Percentiles rank a stretch among this genome's conserved stretches.
Evolutionary conservation across 768 basidiomycete genomes (phyloP).

Genomic region (Rhizopogon salebrosus): DNA sequence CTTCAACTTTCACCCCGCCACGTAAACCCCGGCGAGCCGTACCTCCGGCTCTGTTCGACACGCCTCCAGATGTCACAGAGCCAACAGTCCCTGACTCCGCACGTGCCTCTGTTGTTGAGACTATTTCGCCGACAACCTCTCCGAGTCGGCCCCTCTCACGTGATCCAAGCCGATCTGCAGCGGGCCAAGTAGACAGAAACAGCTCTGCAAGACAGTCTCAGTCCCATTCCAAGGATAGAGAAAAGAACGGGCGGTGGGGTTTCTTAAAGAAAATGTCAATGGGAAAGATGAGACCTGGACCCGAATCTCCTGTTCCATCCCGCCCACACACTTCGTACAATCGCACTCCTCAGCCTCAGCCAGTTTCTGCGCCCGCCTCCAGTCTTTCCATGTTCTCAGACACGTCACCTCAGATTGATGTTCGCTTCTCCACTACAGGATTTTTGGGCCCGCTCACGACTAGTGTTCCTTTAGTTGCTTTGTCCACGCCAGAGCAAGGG

Average conservation of each 20-base stretch:
- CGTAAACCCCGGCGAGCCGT: constrained; percentile 34
- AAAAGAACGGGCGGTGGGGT: constrained; percentile 82
- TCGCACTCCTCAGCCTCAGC: constrained; percentile 13
- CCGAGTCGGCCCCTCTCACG: constrained; percentile 20
- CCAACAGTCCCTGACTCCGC: constrained; percentile 6
- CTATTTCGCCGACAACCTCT: constrained; percentile 21
- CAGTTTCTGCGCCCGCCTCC: constrained; percentile 14
- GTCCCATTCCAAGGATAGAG: constrained; percentile 33
- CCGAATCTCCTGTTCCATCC: constrained; percentile 42
- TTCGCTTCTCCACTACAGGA: constrained; percentile 70
- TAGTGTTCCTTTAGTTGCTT: constrained; percentile 26
- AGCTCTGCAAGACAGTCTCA: constrained; percentile 13
- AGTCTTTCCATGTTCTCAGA: constrained; percentile 27
- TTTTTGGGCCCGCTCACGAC: constrained; percentile 45
- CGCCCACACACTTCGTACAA: constrained; percentile 32
- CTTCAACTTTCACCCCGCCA: constrained; percentile 33
- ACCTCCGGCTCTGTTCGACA: constrained; percentile 47
- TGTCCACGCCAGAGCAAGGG: constrained; percentile 16
- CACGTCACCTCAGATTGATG: constrained; percentile 57
- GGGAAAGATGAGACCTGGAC: constrained; percentile 70
- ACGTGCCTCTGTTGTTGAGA: constrained; percentile 16
- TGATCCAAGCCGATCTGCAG: constrained; percentile 8
- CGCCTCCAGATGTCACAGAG: constrained; percentile 31
- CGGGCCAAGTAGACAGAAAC: constrained; percentile 22
- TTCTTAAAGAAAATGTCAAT: constrained; percentile 99